Evolutionary conservation across 2,329 filamentous ascomycete genomes (phyloP), one percentile per base, ranked within the genome.

Genomic region (Trichoderma cornu-damae): DNA sequence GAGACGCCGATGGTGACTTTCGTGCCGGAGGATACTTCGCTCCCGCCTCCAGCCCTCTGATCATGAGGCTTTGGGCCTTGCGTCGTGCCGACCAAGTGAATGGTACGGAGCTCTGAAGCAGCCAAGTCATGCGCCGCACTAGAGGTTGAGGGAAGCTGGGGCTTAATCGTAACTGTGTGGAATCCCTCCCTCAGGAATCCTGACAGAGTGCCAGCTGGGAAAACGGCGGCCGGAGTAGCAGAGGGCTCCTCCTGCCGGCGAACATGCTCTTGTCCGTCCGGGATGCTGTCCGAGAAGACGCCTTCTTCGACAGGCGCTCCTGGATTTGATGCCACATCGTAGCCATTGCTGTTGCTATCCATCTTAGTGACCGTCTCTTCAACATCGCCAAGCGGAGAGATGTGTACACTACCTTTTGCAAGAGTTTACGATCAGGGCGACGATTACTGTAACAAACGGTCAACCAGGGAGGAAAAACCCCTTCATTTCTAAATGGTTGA

Each of bases 361-460:
- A 64, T 61, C 48, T 49, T 51, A 26, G 22, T 37, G 16, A 32
- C n/a, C 32, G 34, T 32, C 6, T 35, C 6, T 20, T 22, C 6
- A n/a, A 9, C 4, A 32, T 49, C n/a, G 9, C 4, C n/a, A 26
- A 47, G n/a, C 34, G 26, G 26, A 28, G n/a, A 16, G 3, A 61
- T 37, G 20, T 48, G n/a, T 18, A 54, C 22, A 74, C 68, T 69
- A 82, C 80, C 75, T 75, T 63, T 77, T 71, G 57, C 79, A 83
- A 55, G 70, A 67, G 62, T 75, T 78, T 68, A 81, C 79, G 58
- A 82, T 70, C 64, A 71, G 70, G 62, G 80, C 76, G 52, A 81
- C 75, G 62, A 73, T 79, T 47, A 79, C 80, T 82, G n/a, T n/a
- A n/a, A n/a, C n/a, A n/a, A 34, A 38, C 26, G 6, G 32, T 12